phyloP scores from a whole-genome alignment of 257 asterid species.

The Perilla frutescens region DNA sequence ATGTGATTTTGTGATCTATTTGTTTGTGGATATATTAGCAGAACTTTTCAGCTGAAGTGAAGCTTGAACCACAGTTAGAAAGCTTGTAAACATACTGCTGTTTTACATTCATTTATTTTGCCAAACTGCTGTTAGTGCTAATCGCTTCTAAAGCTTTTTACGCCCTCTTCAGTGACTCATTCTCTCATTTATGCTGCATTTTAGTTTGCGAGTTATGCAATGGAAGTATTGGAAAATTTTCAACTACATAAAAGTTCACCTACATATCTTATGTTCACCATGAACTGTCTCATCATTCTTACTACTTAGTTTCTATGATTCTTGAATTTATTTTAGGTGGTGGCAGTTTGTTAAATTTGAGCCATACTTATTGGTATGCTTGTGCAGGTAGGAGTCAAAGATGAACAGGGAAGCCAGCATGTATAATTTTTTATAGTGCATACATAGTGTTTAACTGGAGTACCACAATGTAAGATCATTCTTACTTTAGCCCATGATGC shows the following conservation, averaged over 20 bases:
- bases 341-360: constrained; percentile 19
- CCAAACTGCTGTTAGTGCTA: background rate
- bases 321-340: constrained; percentile 11
- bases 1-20: background rate
- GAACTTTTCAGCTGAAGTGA: constrained; percentile 16
- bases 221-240: constrained; percentile 24
- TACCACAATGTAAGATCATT: constrained; percentile 35
- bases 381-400: constrained; percentile 41
- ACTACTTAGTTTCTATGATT: background rate
- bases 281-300: constrained; percentile 12
- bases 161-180: background rate
- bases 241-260: constrained; percentile 15
- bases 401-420: constrained; percentile 36
- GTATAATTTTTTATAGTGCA: constrained; percentile 20
- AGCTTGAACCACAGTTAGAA: constrained; percentile 6
- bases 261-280: constrained; percentile 13
- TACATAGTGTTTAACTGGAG: constrained; percentile 22
- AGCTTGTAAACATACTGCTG: background rate
- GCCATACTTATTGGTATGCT: constrained; percentile 29
- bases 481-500: constrained; percentile 18
- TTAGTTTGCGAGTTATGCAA: constrained; percentile 14
- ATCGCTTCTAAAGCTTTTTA: constrained; percentile 14
- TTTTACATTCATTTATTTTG: constrained; percentile 20
- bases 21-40: constrained; percentile 14
- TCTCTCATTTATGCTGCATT: constrained; percentile 6